Conservation (phyloP, 495 filamentous ascomycete species). For the Chaetomium fimeti region DNA sequence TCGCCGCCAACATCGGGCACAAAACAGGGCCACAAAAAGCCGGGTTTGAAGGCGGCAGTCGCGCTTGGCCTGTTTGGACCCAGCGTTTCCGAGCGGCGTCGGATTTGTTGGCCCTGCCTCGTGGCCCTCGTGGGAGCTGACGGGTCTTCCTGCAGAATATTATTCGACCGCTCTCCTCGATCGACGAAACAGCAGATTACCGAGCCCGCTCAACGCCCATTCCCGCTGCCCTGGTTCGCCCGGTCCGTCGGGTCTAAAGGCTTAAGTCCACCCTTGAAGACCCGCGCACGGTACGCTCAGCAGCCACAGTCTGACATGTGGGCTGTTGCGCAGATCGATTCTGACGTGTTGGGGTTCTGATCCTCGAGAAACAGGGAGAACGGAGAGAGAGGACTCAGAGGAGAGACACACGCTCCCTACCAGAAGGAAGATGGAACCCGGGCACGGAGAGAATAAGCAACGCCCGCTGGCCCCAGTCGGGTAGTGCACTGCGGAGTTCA, state of each 20-base stretch:
- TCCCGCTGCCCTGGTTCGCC: neutral
- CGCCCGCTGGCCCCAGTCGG: too few species aligned
- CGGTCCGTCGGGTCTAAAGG: neutral
- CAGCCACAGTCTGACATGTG: neutral
- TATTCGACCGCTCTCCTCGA: neutral
- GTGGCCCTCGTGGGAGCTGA: neutral
- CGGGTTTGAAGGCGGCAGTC: too few species aligned
- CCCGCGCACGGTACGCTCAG: neutral
- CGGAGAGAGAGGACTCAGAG: neutral
- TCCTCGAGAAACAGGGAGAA: neutral
- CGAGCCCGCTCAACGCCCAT: neutral
- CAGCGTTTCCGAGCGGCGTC: neutral
- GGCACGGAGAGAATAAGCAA: neutral
- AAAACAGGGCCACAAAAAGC: neutral
- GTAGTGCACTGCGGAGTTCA: neutral
- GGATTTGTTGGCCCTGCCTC: neutral
- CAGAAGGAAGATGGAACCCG: neutral
- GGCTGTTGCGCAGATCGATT: neutral
- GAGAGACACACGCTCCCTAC: too few species aligned
- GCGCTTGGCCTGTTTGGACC: neutral
- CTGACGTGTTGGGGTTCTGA: neutral
- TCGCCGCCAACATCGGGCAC: neutral
- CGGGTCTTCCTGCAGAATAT: neutral
- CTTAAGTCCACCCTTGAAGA: neutral
- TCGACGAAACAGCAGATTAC: conserved; percentile 4